phyloP scores from a whole-genome alignment of 139 green algal species.

The Auxenochlorella pyrenoidosa region DNA sequence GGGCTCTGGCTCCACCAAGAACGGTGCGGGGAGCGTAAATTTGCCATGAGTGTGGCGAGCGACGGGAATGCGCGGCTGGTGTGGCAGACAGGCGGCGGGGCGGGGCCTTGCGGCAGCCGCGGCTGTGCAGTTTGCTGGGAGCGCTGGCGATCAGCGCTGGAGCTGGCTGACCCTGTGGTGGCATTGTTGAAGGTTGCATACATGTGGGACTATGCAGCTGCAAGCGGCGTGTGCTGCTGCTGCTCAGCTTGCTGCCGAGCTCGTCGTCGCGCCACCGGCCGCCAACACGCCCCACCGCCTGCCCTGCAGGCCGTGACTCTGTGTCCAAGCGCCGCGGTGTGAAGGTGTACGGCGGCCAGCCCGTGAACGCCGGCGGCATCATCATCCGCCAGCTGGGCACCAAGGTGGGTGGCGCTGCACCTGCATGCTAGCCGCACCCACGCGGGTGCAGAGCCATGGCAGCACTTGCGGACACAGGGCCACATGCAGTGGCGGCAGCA shows the following conservation, averaged over 20 bases:
- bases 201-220: too few relatives aligned
- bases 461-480: not conserved
- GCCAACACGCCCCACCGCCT: too few relatives aligned
- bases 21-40: conserved; percentile 47
- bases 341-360: conserved; percentile 97
- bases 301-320: conserved; percentile 86
- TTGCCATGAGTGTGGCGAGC: not conserved
- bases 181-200: too few relatives aligned
- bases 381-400: conserved; percentile 95
- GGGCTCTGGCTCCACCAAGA: conserved; percentile 95
- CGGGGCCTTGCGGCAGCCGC: not conserved
- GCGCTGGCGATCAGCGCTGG: too few relatives aligned
- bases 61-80: not conserved
- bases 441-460: too few relatives aligned
- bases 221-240: not conserved
- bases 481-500: not conserved
- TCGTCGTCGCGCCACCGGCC: too few relatives aligned
- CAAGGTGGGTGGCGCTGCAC: conserved; percentile 58
- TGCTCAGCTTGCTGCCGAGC: too few relatives aligned
- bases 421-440: not conserved
- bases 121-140: too few relatives aligned
- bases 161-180: too few relatives aligned
- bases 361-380: conserved; percentile 93
- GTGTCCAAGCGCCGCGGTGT: conserved; percentile 90
- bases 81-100: not conserved